Percentiles rank a stretch among this genome's conserved stretches.
Evolutionary conservation across 306 rosid genomes (phyloP).

Genomic region (Ochetophila trinervis): DNA sequence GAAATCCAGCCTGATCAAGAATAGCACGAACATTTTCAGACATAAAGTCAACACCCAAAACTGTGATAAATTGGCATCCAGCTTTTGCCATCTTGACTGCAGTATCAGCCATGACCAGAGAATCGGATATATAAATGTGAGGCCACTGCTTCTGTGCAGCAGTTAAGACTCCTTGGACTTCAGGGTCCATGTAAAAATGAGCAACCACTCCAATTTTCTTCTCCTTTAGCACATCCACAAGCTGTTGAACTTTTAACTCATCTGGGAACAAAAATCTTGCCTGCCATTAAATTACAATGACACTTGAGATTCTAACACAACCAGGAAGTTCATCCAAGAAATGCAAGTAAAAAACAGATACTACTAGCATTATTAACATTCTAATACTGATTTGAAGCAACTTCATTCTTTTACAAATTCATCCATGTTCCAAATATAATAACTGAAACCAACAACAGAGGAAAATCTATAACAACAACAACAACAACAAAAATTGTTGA

Average conservation of each 20-base stretch:
- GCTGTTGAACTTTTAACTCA: slow-evolving; percentile 55
- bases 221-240: slow-evolving; percentile 63
- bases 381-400: too few relatives aligned
- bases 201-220: slow-evolving; percentile 95
- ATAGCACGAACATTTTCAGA: slow-evolving; percentile 97
- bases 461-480: too few relatives aligned
- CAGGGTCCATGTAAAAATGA: slow-evolving; percentile 99
- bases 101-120: slow-evolving; percentile 94
- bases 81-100: slow-evolving; percentile 88
- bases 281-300: slow-evolving; percentile 49
- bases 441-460: too few relatives aligned
- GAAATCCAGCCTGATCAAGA: slow-evolving; percentile 95
- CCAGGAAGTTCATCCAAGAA: background rate
- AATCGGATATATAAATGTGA: slow-evolving; percentile 91
- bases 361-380: background rate
- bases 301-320: slow-evolving; percentile 3
- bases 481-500: too few relatives aligned
- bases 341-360: background rate
- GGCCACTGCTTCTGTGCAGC: slow-evolving; percentile 98
- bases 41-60: slow-evolving; percentile 96
- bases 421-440: too few relatives aligned
- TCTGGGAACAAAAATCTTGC: slow-evolving; percentile 77
- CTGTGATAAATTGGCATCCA: slow-evolving; percentile 80
- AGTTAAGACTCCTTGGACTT: slow-evolving; percentile 86
- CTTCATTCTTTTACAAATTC: background rate